Base-by-base conservation (phyloP, 345 rosid species). In the Erodium maritimum region DNA sequence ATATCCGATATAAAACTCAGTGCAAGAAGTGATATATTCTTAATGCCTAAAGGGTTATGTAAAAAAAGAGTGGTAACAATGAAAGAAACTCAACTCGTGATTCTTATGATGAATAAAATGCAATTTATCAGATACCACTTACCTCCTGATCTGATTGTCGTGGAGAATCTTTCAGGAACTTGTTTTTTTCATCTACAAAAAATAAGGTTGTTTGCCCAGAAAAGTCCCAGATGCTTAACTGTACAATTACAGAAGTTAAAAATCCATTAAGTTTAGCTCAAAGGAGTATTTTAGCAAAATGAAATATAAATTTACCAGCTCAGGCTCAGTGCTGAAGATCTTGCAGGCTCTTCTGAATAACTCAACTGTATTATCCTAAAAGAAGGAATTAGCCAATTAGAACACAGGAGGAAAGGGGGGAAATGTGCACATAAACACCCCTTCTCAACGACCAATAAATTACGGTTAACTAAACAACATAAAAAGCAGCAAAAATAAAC, bases 161-260 rank as follows among this genome's bases (percentile, higher is more conserved):
- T 65, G 62, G 88, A 77, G 67, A 61, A 18, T 82, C 93, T 69
- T 80, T 82, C 33, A 62, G 65, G 50, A 71, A 67, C 65, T 73
- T 80, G 66, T 62, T 73, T 72, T 70, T 66, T 60, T 87, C 96
- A 64, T 75, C 81, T 50, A 68, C 57, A 53, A 82, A 80, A 76
- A 71, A 74, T 61, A 75, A 71, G 55, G 80, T 68, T 55, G 89
- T 89, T 72, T 82, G 90, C 60, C 95, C 90, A 51, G 91, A 93
- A 74, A 85, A 85, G 70, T 89, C 99, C 97, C 99, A 89, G 52
- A 93, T 83, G 34, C 82, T 90, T 62, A 89, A 50, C 99, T 93
- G 88, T 67, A 62, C 50, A 72, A 61, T 50, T 73, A 50, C 56
- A 72, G 18, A 56, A 58, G 65, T 75, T 66, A 68, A 60, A 61